phyloP scores from a whole-genome alignment of 768 basidiomycete species.

The Lactifluus rugatus region DNA sequence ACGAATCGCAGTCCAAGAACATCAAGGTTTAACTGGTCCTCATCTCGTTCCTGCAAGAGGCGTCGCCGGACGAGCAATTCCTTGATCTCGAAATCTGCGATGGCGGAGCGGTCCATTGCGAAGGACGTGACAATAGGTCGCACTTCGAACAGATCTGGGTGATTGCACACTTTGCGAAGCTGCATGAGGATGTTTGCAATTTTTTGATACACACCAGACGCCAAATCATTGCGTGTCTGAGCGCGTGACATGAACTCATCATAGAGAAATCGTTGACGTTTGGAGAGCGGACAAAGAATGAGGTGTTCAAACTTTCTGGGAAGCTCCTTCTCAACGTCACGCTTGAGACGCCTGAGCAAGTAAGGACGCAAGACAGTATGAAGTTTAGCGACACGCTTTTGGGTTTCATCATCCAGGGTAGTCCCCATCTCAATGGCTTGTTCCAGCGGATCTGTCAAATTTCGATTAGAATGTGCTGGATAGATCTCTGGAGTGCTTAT shows the following conservation, averaged over 20 bases:
- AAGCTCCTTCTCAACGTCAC: constrained; percentile 93
- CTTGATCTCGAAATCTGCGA: constrained; percentile 77
- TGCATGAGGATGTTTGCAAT: constrained; percentile 97
- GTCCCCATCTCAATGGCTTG: constrained; percentile 85
- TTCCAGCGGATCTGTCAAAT: constrained; percentile 74
- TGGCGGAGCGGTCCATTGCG: constrained; percentile 62
- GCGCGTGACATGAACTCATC: constrained; percentile 93
- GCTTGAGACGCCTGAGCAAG: constrained; percentile 88
- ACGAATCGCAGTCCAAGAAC: constrained; percentile 58
- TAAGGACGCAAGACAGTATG: constrained; percentile 95
- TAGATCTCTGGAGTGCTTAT: background rate
- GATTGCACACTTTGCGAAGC: constrained; percentile 91
- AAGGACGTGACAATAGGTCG: constrained; percentile 76
- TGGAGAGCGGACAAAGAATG: constrained; percentile 78
- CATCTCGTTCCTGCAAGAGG: constrained; percentile 43
- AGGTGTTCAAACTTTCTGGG: constrained; percentile 92
- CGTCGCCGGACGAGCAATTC: constrained; percentile 76
- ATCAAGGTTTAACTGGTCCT: constrained; percentile 51
- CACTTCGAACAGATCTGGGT: constrained; percentile 87
- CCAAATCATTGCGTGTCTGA: constrained; percentile 70
- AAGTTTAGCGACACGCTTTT: constrained; percentile 78
- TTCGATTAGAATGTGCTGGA: constrained; percentile 1
- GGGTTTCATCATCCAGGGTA: constrained; percentile 66
- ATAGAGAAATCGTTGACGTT: constrained; percentile 88
- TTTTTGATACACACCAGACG: constrained; percentile 80